These are phyloP conservation scores for Microdochium nivale DNA, from an alignment of 2,329 filamentous ascomycete species.

Conservation along the genomic window DNA sequence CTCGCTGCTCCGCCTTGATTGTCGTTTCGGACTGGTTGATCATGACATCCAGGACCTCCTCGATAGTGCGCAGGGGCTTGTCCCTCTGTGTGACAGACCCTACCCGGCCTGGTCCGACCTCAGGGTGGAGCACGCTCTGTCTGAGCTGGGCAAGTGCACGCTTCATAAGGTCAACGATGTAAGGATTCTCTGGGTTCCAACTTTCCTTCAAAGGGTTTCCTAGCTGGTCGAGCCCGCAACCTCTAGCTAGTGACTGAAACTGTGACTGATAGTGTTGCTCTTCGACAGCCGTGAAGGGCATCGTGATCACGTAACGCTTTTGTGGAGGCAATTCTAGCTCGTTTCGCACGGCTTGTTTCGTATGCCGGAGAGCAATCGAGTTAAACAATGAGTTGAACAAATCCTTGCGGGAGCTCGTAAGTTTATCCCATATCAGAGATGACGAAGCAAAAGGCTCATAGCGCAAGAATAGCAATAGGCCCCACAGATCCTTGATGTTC, in stretches of 20 bases:
- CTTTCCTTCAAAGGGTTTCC: slow-evolving; percentile 53
- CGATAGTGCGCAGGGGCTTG: slow-evolving; percentile 68
- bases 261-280: slow-evolving; percentile 79
- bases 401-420: slow-evolving; percentile 52
- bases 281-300: slow-evolving; percentile 85
- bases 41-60: slow-evolving; percentile 85
- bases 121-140: slow-evolving; percentile 78
- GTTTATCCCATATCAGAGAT: slow-evolving; percentile 55
- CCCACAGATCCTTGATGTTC: slow-evolving; percentile 67
- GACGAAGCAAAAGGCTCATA: slow-evolving; percentile 68
- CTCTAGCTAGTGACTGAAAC: slow-evolving; percentile 66
- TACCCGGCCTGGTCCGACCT: slow-evolving; percentile 62
- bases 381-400: slow-evolving; percentile 64
- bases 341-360: slow-evolving; percentile 68
- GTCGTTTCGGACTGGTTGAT: slow-evolving; percentile 70
- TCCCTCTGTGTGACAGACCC: slow-evolving; percentile 53
- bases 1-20: slow-evolving; percentile 61
- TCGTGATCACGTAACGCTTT: slow-evolving; percentile 76
- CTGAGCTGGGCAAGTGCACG: slow-evolving; percentile 69
- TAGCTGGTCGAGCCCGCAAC: slow-evolving; percentile 54
- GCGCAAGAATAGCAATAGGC: slow-evolving; percentile 71
- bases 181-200: slow-evolving; percentile 55
- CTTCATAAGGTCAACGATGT: slow-evolving; percentile 63
- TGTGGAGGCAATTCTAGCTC: slow-evolving; percentile 77
- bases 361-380: slow-evolving; percentile 71